Conservation (phyloP, 2,329 filamentous ascomycete genomes). For the Aspergillus pseudoglaucus region DNA sequence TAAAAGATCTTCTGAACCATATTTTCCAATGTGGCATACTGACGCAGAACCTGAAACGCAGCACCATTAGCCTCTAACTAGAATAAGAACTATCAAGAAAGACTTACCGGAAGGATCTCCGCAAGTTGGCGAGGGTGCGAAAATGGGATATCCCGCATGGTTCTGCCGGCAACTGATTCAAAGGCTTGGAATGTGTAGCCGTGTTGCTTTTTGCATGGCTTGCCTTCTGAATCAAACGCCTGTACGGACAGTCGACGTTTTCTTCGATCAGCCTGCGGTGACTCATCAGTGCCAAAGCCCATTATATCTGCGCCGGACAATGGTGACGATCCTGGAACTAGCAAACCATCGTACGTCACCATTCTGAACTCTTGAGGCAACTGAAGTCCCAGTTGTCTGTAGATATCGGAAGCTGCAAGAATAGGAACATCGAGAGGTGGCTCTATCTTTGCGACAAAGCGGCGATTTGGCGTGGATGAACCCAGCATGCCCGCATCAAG, state of each 20-base stretch:
- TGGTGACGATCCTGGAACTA: constrained; percentile 28
- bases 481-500: constrained; percentile 33
- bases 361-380: constrained; percentile 36
- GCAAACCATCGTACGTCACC: constrained; percentile 32
- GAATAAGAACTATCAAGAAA: neutral
- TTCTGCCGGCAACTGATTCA: constrained; percentile 35
- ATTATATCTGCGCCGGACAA: constrained; percentile 16
- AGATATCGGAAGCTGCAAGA: constrained; percentile 35
- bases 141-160: constrained; percentile 37
- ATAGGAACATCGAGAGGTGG: constrained; percentile 39
- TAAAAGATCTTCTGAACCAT: constrained; percentile 33
- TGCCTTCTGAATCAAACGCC: constrained; percentile 24
- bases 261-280: constrained; percentile 22
- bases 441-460: constrained; percentile 38
- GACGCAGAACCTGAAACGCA: constrained; percentile 31
- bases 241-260: constrained; percentile 29
- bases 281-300: constrained; percentile 19
- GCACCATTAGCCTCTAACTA: constrained; percentile 4
- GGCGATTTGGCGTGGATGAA: constrained; percentile 35
- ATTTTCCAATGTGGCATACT: constrained; percentile 38
- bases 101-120: constrained; percentile 32
- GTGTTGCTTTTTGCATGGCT: constrained; percentile 28
- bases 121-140: constrained; percentile 41
- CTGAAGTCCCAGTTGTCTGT: constrained; percentile 33
- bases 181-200: constrained; percentile 39